Conservation (phyloP, 164 flowering plant genomes). For the Berberis thunbergii region DNA sequence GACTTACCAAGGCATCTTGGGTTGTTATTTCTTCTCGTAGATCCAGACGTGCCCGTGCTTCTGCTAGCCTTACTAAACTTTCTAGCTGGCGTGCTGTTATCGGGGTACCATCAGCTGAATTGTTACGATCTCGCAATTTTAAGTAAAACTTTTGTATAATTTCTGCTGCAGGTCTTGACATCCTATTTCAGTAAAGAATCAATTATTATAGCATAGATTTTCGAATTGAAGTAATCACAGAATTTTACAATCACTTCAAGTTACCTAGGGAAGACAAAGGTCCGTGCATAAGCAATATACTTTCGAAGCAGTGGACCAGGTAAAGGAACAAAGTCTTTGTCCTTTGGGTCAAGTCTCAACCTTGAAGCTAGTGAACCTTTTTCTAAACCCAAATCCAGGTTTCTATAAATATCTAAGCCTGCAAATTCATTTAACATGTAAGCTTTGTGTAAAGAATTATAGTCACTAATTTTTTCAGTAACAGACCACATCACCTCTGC, state of each 20-base stretch:
- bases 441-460: neutral
- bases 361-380: slow-evolving; percentile 64
- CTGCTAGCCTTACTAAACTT: slow-evolving; percentile 88
- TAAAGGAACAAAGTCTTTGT: slow-evolving; percentile 66
- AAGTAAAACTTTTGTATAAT: slow-evolving; percentile 87
- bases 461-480: too few species aligned
- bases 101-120: slow-evolving; percentile 91
- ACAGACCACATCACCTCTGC: slow-evolving; percentile 34
- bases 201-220: neutral
- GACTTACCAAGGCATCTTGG: slow-evolving; percentile 87
- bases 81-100: slow-evolving; percentile 98
- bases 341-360: slow-evolving; percentile 72
- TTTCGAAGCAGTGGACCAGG: slow-evolving; percentile 87
- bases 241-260: slow-evolving; percentile 8
- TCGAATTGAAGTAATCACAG: neutral
- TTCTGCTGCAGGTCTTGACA: slow-evolving; percentile 91
- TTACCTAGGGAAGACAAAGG: slow-evolving; percentile 80
- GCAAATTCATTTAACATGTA: slow-evolving; percentile 13
- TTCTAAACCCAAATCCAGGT: slow-evolving; percentile 25
- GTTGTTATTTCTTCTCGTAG: slow-evolving; percentile 87
- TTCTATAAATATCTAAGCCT: slow-evolving; percentile 30
- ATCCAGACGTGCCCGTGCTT: slow-evolving; percentile 94
- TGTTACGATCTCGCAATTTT: slow-evolving; percentile 63
- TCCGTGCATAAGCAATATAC: slow-evolving; percentile 94
- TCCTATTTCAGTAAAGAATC: slow-evolving; percentile 32